Evolutionary conservation across 257 asterid genomes (phyloP), one percentile per base, ranked within the genome.

Genomic region (Capsicum rhomboideum): DNA sequence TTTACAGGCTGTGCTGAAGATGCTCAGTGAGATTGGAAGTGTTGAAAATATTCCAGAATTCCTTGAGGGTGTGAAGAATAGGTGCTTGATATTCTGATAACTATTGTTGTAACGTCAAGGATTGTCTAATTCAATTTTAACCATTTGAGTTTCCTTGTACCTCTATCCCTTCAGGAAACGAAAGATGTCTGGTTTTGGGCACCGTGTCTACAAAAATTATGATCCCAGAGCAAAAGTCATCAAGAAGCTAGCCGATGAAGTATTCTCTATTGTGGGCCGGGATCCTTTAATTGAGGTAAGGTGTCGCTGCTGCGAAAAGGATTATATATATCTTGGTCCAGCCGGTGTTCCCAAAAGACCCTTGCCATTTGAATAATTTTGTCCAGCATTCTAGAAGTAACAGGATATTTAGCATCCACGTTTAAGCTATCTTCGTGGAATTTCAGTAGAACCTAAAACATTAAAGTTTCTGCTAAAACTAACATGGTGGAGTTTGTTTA

Each of bases 181-280:
- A 72, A 97, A 97, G 91, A 95, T 97, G 99, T 97, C 99, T 85
- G 99, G 99, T 68, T 97, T 97, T 82, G 99, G 99, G 61, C 99
- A 97, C 90, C 99, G 99, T 82, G 99, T 97, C 68, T 97, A 97
- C 92, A 97, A 97, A 85, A 95, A 95, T 86, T 97, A 97, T 87
- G 99, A 97, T 85, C 99, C 99, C 21, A 92, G 99, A 46, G 99
- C 99, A 56, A 95, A 91, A 91, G 99, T 97, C 86, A 97, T 97
- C 87, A 95, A 92, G 91, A 90, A 86, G 88, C 96, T 97, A 56
- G 96, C 99, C 1, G 99, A 95, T 85, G 99, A 97, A 93, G 99
- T 97, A 40, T 97, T 97, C 83, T 92, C 99, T 46, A 95, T 95
- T 87, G 99, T 97, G 87, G 99, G 99, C 84, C 91, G 98, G 84